Evolutionary conservation across 2,329 filamentous ascomycete species (phyloP), one percentile per base, ranked within the genome.

Genomic region (Pseudogymnoascus sp.): DNA sequence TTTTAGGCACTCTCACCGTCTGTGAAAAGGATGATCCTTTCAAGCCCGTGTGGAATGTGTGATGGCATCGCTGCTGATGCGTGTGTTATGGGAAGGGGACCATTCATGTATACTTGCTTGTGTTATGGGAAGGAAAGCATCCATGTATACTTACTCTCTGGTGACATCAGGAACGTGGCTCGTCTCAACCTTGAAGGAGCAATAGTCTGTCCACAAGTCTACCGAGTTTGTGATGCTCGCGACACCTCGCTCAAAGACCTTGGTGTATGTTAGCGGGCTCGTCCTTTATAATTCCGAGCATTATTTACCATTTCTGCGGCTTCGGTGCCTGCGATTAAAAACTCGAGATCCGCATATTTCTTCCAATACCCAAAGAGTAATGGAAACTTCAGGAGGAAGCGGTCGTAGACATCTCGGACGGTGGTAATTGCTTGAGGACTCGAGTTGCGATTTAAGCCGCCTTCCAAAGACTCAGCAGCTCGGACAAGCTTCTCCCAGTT

Each of bases 291-390:
- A 63, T 59, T 45, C 7, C 35, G 25, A 52, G 16, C 55, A 61
- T 62, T 41, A 49, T 83, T 71, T 75, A 96, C 92, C 89, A 97
- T 96, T 76, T 97, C 95, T 61, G 95, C 95, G 45, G 93, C 93
- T 79, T 99, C 95, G 4, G 95, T 96, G 16, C 95, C 95, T 4
- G 92, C 92, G 67, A 99, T 96, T 60, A 92, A 92, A 78, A 99
- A 99, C 73, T 99, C 95, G 67, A 96, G 83, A 71, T 97, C 93
- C 72, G 95, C 95, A 82, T 97, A 99, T 75, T 97, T 97, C 80
- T 97, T 97, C 95, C 95, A 99, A 79, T 97, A 99, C 61, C 93
- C 95, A 71, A 97, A 99, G 40, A 97, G 85, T 9, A 97, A 83
- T 2, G 95, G 95, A 68, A 97, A 99, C 73, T 96, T 97, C 65